Evolutionary conservation across 805 yeast genomes (phyloP), one percentile per base, ranked within the genome.

Genomic region (Candida anglica): DNA sequence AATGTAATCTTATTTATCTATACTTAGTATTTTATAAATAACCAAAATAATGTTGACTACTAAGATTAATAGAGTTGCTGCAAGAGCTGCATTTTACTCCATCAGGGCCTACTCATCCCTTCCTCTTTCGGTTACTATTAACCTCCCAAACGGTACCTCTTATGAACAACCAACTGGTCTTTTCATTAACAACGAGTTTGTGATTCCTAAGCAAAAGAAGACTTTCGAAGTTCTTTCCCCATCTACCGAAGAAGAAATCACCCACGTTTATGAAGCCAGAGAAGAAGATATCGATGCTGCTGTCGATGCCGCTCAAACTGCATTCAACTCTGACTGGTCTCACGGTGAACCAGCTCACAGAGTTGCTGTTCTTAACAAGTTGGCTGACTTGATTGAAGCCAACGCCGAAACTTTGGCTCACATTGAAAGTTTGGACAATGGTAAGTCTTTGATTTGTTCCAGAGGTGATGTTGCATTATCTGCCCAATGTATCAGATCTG

Each of bases 371-470:
- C 66, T 89, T 44, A 56, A 63, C 64, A 83, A 77, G 61, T 73
- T 89, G 37, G 95, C 96, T 20, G 87, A 83, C 41, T 66, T 81
- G 49, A 60, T 88, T 39, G 96, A 87, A 52, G 66, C 74, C 46
- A 67, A 88, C 53, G 69, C 77, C 28, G 93, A 85, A 38, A 63
- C 75, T 22, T 63, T 89, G 38, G 88, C 96, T 19, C 66, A 77
- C 28, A 82, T 89, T 51, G 97, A 89, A 65, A 71, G 95, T 15
- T 66, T 82, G 53, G 96, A 89, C 60, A 86, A 87, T 54, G 97
- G 97, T 62, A 89, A 88, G 67, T 80, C 95, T 25, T 60, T 81
- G 45, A 53, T 61, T 30, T 75, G 79, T 56, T 77, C 94, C 17
- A 65, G 74, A 45, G 87, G 86, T 40, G 96, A 88, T 56, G 81